Conservation (phyloP, 805 yeast genomes). For the Saccharomycopsis sp. region DNA sequence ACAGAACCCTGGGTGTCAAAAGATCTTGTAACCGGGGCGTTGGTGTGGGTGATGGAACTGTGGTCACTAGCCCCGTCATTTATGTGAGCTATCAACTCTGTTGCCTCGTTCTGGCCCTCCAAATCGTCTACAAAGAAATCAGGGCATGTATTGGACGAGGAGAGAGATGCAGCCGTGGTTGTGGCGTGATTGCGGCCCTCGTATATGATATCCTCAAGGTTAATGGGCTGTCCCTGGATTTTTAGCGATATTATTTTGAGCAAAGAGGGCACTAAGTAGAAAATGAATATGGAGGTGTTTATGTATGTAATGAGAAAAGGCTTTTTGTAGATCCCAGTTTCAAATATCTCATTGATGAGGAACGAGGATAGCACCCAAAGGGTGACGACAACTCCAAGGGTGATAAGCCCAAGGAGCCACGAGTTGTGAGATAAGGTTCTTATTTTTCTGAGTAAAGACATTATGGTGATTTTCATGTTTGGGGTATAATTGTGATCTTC, state of each 20-base stretch:
- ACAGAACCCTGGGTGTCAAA: neutral
- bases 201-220: neutral
- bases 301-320: constrained; percentile 91
- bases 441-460: neutral
- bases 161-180: neutral
- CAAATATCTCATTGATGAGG: constrained; percentile 70
- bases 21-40: neutral
- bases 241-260: constrained; percentile 25
- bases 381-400: constrained; percentile 68
- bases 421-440: constrained; percentile 20
- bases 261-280: constrained; percentile 64
- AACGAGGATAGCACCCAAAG: constrained; percentile 92
- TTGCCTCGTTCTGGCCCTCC: constrained; percentile 14
- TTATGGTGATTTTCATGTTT: neutral
- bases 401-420: constrained; percentile 76
- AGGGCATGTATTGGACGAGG: neutral
- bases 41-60: constrained; percentile 3
- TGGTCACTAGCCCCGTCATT: constrained; percentile 5
- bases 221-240: neutral
- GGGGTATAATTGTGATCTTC: no score
- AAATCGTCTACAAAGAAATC: constrained; percentile 3
- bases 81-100: constrained; percentile 8
- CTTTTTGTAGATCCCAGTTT: constrained; percentile 63
- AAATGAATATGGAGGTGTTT: constrained; percentile 77
- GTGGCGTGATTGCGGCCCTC: constrained; percentile 4